These are phyloP conservation scores for Wallacemonas sp. DNA, from an alignment of 208 protist genomes.

Conservation along the genomic window DNA sequence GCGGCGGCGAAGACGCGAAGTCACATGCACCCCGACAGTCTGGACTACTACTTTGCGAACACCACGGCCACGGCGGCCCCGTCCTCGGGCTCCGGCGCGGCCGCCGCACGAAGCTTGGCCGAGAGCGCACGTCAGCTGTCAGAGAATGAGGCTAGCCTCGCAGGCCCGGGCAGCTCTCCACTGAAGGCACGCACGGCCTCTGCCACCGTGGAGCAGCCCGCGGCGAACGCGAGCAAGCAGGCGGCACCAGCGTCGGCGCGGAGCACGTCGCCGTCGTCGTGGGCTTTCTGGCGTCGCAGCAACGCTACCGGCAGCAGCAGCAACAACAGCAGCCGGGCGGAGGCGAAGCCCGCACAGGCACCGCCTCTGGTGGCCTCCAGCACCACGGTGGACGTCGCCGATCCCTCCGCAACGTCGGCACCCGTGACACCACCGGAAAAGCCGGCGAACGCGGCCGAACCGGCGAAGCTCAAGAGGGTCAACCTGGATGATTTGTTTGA, in stretches of 20 bases:
- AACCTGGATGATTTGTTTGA: slow-evolving; percentile 9
- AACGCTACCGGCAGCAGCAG: slow-evolving; percentile 11
- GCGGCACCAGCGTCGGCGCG: background rate
- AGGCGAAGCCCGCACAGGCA: background rate
- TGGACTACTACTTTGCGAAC: slow-evolving; percentile 13
- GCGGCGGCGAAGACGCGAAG: background rate
- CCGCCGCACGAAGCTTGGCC: slow-evolving; percentile 2
- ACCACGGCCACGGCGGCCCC: background rate
- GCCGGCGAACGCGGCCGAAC: background rate
- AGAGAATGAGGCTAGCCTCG: background rate
- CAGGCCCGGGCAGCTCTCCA: too few relatives aligned
- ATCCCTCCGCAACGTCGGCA: background rate
- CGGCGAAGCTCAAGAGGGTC: background rate
- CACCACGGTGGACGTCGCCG: background rate
- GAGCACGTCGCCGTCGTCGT: slow-evolving; percentile 10
- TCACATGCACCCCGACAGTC: slow-evolving; percentile 24
- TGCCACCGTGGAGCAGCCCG: too few relatives aligned
- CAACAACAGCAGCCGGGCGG: background rate
- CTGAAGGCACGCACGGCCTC: too few relatives aligned
- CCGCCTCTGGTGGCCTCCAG: background rate
- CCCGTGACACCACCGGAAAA: background rate
- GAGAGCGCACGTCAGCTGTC: background rate
- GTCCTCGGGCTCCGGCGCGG: slow-evolving; percentile 6
- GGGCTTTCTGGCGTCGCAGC: slow-evolving; percentile 8
- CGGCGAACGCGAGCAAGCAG: background rate